Evolutionary conservation across 208 protist species (phyloP).

Genomic region (Leishmania mexicana): DNA sequence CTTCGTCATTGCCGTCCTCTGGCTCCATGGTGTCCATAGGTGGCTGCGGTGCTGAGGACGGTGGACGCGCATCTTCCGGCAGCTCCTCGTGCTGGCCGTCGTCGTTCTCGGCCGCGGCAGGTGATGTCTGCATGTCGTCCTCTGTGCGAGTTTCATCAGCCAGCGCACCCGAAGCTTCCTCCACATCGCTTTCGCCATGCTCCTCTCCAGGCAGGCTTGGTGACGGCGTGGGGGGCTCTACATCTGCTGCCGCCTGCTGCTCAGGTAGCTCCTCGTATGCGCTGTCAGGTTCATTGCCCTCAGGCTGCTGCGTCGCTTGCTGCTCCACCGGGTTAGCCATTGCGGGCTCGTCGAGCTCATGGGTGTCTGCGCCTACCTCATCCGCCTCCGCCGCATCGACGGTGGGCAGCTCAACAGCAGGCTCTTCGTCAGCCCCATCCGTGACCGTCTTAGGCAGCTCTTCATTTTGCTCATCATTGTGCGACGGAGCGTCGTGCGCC

Average conservation of each 20-base stretch:
- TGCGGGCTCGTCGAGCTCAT: conserved; percentile 4
- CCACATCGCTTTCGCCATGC: background rate
- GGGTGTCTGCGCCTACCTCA: background rate
- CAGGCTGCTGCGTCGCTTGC: background rate
- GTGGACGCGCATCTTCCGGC: background rate
- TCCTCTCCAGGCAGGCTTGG: background rate
- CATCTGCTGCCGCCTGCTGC: conserved; percentile 4
- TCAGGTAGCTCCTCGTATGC: conserved; percentile 1
- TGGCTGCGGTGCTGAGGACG: conserved; percentile 2
- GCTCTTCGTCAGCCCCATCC: conserved; percentile 3
- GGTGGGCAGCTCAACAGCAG: background rate
- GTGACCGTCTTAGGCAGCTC: background rate
- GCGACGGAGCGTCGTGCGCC: background rate
- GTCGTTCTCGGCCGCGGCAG: background rate
- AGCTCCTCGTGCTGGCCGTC: background rate
- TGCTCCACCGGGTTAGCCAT: background rate
- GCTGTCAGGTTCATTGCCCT: conserved; percentile 1
- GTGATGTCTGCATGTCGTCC: conserved; percentile 7
- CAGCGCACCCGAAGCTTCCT: background rate
- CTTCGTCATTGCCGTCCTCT: conserved; percentile 11
- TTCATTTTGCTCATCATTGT: conserved; percentile 1
- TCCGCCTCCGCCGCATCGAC: conserved; percentile 9
- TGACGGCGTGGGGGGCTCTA: conserved; percentile 11
- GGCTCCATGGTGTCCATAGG: background rate
- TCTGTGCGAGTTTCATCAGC: conserved; percentile 3